Evolutionary conservation across 306 rosid species (phyloP), one percentile per base, ranked within the genome.

Genomic region (Trifolium repens): DNA sequence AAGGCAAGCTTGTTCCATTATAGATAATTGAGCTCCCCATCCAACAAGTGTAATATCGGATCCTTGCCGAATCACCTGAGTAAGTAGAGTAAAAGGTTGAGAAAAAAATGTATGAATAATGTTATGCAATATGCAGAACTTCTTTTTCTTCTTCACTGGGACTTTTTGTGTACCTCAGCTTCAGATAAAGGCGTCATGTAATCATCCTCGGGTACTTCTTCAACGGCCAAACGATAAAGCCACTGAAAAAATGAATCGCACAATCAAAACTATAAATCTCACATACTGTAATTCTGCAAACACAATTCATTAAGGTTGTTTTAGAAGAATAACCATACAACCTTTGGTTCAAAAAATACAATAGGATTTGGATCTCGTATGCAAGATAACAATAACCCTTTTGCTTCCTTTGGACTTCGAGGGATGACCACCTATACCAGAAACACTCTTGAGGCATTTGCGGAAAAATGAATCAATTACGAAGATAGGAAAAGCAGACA

Each of bases 331-430:
- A 42, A 75, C 12, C 80, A 58, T 58, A 11, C n/a, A 58, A 92
- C 99, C 97, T 90, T 94, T 22, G 99, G 99, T 81, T 94, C 99
- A 40, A 94, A 92, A 84, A 92, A 94, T 70, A 94, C 88, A 57
- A 94, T 72, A 58, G 99, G 99, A 84, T 94, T 94, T 57, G 93
- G 96, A 84, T 94, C 96, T 30, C 99, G 89, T 19, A 94, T 89
- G 85, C 90, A 79, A 35, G 99, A 94, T 37, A 94, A 88, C 75
- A 94, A 66, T 66, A 94, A 84, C 50, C 98, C 99, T 84, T 94
- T 94, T 17, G 97, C 99, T 85, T 94, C 86, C 46, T 71, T 78
- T 37, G 99, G 99, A 81, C 96, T 94, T 75, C 99, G 91, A 49
- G 99, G 99, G 84, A 94, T 90, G 65, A 94, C 96, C 52, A 94